phyloP scores from a whole-genome alignment of 192 early-diverging fungal genomes.

The Umbelopsis sp. region DNA sequence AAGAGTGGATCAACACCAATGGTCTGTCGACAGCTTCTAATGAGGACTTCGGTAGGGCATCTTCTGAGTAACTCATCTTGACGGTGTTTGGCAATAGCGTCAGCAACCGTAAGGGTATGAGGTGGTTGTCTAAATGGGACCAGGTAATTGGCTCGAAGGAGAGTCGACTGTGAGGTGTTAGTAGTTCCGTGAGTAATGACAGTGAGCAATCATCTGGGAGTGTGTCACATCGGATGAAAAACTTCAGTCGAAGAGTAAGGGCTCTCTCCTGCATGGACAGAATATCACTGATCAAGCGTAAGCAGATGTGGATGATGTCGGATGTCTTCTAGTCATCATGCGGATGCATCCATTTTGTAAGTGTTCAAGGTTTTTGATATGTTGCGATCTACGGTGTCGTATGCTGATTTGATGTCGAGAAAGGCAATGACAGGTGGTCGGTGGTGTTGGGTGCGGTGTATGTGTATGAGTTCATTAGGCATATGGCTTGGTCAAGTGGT shows the following conservation, averaged over 20 bases:
- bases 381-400: background rate
- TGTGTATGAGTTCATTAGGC: background rate
- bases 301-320: background rate
- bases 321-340: background rate
- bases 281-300: background rate
- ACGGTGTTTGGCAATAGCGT: no score
- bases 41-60: no score
- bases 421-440: background rate
- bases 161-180: no score
- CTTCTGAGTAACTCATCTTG: no score
- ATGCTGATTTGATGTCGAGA: background rate
- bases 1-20: background rate
- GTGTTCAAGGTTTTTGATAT: background rate
- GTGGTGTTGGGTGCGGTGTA: no score
- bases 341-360: conserved; percentile 12
- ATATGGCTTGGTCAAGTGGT: background rate
- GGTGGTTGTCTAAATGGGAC: no score
- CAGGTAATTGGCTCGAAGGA: no score
- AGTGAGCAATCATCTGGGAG: background rate
- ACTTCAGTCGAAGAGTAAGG: background rate
- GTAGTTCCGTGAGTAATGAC: background rate
- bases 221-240: background rate
- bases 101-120: no score
- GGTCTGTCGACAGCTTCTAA: background rate
- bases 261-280: background rate